These are phyloP conservation scores for Aspergillus sp. DNA, from an alignment of 2,329 filamentous ascomycete species.

Conservation along the genomic window DNA sequence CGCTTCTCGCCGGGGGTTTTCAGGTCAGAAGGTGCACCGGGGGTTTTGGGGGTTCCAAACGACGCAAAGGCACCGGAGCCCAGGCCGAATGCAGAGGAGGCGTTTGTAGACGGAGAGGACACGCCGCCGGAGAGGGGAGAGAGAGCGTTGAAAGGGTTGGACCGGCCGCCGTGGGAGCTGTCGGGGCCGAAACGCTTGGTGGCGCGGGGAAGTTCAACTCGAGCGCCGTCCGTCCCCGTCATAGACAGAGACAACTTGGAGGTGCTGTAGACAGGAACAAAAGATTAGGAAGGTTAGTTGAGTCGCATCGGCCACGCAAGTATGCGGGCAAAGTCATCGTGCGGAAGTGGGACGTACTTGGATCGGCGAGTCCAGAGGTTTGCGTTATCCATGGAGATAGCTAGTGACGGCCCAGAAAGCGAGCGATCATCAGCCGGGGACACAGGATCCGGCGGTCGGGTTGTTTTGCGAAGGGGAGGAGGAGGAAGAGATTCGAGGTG, in stretches of 20 bases:
- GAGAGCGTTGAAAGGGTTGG: constrained; percentile 77
- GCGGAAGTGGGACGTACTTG: constrained; percentile 42
- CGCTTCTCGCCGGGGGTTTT: constrained; percentile 66
- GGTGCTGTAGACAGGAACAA: constrained; percentile 55
- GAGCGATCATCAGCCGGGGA: constrained; percentile 41
- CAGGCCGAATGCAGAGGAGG: constrained; percentile 87
- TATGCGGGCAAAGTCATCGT: constrained; percentile 5
- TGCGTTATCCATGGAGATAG: constrained; percentile 51
- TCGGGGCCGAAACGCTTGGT: constrained; percentile 76
- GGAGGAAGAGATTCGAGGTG: constrained; percentile 14
- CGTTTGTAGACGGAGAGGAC: constrained; percentile 73
- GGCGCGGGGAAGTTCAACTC: constrained; percentile 63
- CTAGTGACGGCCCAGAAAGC: constrained; percentile 38
- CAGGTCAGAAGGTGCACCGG: constrained; percentile 77
- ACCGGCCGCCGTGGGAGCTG: constrained; percentile 69
- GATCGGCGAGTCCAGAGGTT: constrained; percentile 54
- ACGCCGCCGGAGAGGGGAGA: constrained; percentile 70
- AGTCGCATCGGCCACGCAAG: background rate
- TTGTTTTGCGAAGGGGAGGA: constrained; percentile 8
- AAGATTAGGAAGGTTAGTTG: constrained; percentile 22
- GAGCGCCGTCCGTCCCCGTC: constrained; percentile 58
- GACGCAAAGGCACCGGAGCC: constrained; percentile 95
- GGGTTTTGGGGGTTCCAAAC: constrained; percentile 89
- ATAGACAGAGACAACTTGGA: constrained; percentile 91
- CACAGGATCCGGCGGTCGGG: constrained; percentile 7